Percentiles rank a stretch among this genome's conserved stretches.
phyloP scores from a whole-genome alignment of 441 rosid species.

The Daphne laureola region DNA sequence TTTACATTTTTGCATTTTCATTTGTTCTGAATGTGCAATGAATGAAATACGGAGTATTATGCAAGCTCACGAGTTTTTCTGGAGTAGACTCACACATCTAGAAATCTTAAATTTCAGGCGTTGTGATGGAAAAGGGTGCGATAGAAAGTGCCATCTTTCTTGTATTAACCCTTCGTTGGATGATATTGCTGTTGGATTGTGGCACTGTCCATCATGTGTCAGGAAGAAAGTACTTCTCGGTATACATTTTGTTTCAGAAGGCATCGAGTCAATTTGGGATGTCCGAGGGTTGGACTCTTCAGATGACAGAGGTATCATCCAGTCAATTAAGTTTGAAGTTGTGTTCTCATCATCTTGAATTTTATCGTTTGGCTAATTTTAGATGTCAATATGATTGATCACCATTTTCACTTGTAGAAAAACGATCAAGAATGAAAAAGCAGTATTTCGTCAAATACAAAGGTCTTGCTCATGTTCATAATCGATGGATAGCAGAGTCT shows the following conservation, averaged over 20 bases:
- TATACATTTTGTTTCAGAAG: constrained; percentile 23
- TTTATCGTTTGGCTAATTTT: not conserved
- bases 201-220: constrained; percentile 27
- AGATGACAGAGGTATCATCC: constrained; percentile 20
- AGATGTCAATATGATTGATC: not conserved
- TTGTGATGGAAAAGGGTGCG: constrained; percentile 25
- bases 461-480: constrained; percentile 36
- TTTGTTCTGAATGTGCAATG: too few relatives aligned
- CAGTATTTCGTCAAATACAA: constrained; percentile 29
- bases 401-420: constrained; percentile 5
- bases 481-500: constrained; percentile 26
- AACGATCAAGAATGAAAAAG: constrained; percentile 18
- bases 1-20: too few relatives aligned
- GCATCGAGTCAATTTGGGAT: constrained; percentile 29
- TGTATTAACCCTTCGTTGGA: constrained; percentile 25
- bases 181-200: constrained; percentile 21
- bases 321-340: constrained; percentile 4
- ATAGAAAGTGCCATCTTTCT: constrained; percentile 21
- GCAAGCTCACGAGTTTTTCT: too few relatives aligned
- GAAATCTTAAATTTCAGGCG: constrained; percentile 14
- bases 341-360: not conserved
- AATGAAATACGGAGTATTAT: too few relatives aligned
- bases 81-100: too few relatives aligned
- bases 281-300: constrained; percentile 19
- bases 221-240: constrained; percentile 22